Evolutionary conservation across 176 grass and related monocot genomes (phyloP).

Genomic region (Eleusine indica): DNA sequence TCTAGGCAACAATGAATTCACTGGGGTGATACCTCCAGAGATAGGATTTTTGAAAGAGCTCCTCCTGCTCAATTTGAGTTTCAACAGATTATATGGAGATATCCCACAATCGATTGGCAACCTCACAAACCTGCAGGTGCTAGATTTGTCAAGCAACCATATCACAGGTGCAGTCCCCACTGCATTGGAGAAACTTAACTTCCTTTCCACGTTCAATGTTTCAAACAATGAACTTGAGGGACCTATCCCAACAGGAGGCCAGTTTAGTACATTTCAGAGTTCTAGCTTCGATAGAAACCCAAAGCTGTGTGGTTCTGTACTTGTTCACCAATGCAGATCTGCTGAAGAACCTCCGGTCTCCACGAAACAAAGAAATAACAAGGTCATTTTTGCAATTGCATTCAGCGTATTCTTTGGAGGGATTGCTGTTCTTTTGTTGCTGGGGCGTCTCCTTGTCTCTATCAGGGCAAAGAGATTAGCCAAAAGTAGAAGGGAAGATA

Average conservation of each 20-base stretch:
- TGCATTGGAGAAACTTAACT: constrained; percentile 1
- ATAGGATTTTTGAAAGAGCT: constrained; percentile 32
- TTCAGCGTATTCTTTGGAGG: constrained; percentile 39
- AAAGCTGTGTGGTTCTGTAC: constrained; percentile 15
- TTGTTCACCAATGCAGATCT: neutral
- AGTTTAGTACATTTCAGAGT: constrained; percentile 35
- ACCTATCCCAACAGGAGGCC: constrained; percentile 28
- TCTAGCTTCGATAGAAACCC: constrained; percentile 45
- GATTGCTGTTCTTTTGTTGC: neutral
- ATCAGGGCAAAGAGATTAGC: neutral
- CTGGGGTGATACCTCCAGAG: constrained; percentile 7
- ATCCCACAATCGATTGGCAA: constrained; percentile 30
- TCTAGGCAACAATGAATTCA: constrained; percentile 14
- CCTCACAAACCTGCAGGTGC: constrained; percentile 35
- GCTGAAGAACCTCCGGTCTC: neutral
- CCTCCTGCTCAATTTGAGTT: constrained; percentile 24
- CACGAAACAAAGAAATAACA: neutral
- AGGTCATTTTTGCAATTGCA: neutral
- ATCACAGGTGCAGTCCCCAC: constrained; percentile 18
- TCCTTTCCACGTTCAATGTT: constrained; percentile 36
- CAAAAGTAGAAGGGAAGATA: neutral
- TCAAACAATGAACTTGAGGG: constrained; percentile 40
- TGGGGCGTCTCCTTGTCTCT: neutral
- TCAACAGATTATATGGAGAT: constrained; percentile 20
- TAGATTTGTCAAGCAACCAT: constrained; percentile 38